Conservation (phyloP, 106 monocot species). For the Platanthera guangdongensis region DNA sequence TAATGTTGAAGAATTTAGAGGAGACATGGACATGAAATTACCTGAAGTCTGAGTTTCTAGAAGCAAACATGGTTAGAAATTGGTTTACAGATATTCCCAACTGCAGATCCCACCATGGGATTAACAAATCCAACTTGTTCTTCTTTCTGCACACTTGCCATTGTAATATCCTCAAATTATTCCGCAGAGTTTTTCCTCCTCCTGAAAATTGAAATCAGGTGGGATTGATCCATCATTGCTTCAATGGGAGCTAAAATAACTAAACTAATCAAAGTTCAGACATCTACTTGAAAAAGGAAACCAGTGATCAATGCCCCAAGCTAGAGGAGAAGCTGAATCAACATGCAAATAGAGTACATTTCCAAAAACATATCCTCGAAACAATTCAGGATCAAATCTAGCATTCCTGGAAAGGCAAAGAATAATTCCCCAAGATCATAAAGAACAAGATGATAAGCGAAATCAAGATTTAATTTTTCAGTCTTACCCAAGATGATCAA, state of each 20-base stretch:
- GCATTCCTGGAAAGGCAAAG: conserved; percentile 53
- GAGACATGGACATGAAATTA: background rate
- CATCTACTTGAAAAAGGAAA: too few species aligned
- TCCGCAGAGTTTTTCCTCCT: conserved; percentile 76
- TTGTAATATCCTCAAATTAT: conserved; percentile 77
- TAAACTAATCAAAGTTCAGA: too few species aligned
- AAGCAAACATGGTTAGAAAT: conserved; percentile 69
- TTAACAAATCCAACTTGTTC: conserved; percentile 72
- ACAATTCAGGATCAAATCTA: conserved; percentile 82
- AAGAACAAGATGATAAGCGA: background rate
- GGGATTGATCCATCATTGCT: too few species aligned
- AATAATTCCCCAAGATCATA: background rate
- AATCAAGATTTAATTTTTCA: too few species aligned
- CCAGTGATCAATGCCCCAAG: too few species aligned
- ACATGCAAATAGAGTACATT: too few species aligned
- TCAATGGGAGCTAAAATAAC: too few species aligned
- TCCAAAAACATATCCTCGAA: too few species aligned
- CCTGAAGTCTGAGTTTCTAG: conserved; percentile 80
- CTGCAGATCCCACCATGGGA: conserved; percentile 98
- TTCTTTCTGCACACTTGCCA: conserved; percentile 83
- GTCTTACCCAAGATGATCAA: too few species aligned
- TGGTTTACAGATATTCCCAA: conserved; percentile 87
- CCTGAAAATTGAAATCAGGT: too few species aligned
- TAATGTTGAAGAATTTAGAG: background rate
- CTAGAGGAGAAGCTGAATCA: too few species aligned